Conservation (phyloP, 176 grass and related monocot species). For the Cocos nucifera region DNA sequence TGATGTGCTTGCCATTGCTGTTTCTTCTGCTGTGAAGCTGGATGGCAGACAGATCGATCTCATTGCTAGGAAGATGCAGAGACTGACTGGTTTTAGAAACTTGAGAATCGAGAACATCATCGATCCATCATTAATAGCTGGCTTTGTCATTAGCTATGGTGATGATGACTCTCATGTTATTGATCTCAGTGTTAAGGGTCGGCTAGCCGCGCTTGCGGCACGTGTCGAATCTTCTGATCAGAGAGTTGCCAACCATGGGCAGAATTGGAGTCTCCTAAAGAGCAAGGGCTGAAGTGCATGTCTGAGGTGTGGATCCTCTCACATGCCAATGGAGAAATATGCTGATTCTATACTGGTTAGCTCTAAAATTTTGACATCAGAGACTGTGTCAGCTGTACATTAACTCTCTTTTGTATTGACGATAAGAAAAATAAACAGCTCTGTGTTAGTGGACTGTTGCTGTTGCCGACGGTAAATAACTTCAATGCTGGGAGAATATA, state of each 20-base stretch:
- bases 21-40: slow-evolving; percentile 71
- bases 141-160: slow-evolving; percentile 79
- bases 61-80: slow-evolving; percentile 86
- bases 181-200: slow-evolving; percentile 78
- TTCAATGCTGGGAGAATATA: too few relatives aligned
- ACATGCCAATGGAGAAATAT: too few relatives aligned
- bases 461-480: too few relatives aligned
- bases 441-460: too few relatives aligned
- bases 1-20: slow-evolving; percentile 50
- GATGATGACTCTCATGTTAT: slow-evolving; percentile 56
- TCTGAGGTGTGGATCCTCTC: too few relatives aligned
- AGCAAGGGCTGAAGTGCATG: too few relatives aligned
- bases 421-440: too few relatives aligned
- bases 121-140: slow-evolving; percentile 71
- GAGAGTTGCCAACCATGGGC: slow-evolving; percentile 7
- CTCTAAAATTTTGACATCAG: too few relatives aligned
- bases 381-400: too few relatives aligned
- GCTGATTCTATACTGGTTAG: too few relatives aligned
- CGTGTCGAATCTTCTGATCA: slow-evolving; percentile 60
- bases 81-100: slow-evolving; percentile 66
- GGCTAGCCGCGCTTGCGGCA: slow-evolving; percentile 56
- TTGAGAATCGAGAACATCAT: slow-evolving; percentile 59
- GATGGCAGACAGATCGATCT: slow-evolving; percentile 61
- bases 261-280: too few relatives aligned
- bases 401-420: too few relatives aligned